phyloP scores from a whole-genome alignment of 768 basidiomycete genomes.

The Boletus speciosus region DNA sequence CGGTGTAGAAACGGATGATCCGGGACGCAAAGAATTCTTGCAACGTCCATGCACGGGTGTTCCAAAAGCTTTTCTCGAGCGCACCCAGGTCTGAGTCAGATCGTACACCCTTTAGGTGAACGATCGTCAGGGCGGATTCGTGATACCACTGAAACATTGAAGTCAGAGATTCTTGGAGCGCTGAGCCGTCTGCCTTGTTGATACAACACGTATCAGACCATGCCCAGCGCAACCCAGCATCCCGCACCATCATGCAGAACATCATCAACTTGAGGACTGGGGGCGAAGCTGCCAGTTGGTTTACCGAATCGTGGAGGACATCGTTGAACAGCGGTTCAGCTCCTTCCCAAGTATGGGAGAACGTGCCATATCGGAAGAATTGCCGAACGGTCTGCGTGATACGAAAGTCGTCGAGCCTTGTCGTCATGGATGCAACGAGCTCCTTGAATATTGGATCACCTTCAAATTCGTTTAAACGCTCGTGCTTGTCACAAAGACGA shows the following conservation, averaged over 20 bases:
- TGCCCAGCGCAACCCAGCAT: slow-evolving; percentile 2
- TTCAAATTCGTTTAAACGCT: background rate
- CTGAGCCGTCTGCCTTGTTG: slow-evolving; percentile 2
- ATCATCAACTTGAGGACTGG: background rate
- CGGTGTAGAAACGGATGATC: background rate
- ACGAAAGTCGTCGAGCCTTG: background rate
- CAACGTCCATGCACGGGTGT: background rate
- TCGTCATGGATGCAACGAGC: background rate
- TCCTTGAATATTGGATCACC: background rate
- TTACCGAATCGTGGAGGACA: background rate
- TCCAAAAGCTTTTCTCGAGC: background rate
- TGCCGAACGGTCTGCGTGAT: background rate
- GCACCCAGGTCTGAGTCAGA: background rate
- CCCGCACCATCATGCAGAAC: background rate
- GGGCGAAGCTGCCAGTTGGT: background rate
- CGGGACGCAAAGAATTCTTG: background rate
- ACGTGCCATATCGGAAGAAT: slow-evolving; percentile 1
- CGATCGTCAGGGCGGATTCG: background rate
- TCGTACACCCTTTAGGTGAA: background rate
- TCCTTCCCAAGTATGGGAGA: slow-evolving; percentile 9
- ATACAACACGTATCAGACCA: slow-evolving; percentile 17
- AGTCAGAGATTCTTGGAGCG: background rate
- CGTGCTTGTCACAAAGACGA: background rate
- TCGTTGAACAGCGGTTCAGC: background rate
- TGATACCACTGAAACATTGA: background rate